Base-by-base conservation (phyloP, 192 early-diverging fungal species). In the Funneliformis mosseae region DNA sequence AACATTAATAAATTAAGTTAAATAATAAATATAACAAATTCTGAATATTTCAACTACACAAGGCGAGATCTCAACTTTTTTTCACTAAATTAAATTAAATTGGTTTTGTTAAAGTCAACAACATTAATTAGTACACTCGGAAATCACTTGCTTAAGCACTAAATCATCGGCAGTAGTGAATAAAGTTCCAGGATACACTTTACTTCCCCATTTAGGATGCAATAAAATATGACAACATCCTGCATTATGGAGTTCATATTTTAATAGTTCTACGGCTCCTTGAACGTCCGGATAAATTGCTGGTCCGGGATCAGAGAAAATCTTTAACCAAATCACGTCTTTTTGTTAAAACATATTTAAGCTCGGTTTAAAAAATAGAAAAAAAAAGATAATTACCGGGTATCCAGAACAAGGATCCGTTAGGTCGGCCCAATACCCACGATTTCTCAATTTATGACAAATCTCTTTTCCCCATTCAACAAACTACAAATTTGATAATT, bases 381-480 rank as follows among this genome's bases (percentile, higher is more conserved):
- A 41, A 80, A 42, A 25, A 39, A 59, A 50, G 4, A 25, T 68
- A 78, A 84, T 85, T 89, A 92, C 92, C 4, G 94, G 92, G 80
- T 88, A 94, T 7, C 97, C 97, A 21, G 94, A 95, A 62, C 94
- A 93, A 23, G 97, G 97, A 81, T 98, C 97, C 46, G 95, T 96
- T 59, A 96, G 83, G 83, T 98, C 97, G 0, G 94, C 94, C 96
- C 96, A 98, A 87, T 91, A 88, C 8, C 92, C 94, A 41, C 83
- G 73, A 23, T 84, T 75, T 50, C 85, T 83, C 38, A 96, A 82
- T 7, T 86, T 82, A 8, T 85, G 62, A 41, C 92, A 88, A 5
- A 95, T 78, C 21, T 83, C 82, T 59, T 87, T 87, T 25, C 90
- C 93, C 92, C 93, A 95, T 23, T 87, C 81, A 71, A 93, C 88